Evolutionary conservation across 2,329 filamentous ascomycete species (phyloP).

Genomic region (Botrytis pseudocinerea): DNA sequence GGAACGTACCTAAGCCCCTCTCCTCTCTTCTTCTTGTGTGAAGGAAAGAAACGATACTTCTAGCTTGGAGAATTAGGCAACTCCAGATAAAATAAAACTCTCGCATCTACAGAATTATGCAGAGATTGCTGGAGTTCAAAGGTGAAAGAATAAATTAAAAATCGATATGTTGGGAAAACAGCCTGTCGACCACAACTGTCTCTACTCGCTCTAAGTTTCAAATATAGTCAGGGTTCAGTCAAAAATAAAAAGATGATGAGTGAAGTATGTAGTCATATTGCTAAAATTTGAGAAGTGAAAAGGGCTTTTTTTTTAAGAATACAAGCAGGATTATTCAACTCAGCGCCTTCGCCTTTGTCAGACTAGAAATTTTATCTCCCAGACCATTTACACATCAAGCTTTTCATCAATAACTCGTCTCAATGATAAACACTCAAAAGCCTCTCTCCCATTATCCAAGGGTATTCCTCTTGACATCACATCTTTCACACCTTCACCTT

Average conservation of each 20-base stretch:
- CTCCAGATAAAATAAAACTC: too few species aligned
- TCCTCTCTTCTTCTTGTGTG: too few species aligned
- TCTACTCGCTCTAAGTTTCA: too few species aligned
- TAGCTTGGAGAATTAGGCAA: too few species aligned
- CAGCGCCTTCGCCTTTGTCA: neutral
- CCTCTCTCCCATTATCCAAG: slow-evolving; percentile 19
- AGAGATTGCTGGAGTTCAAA: too few species aligned
- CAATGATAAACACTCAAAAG: neutral
- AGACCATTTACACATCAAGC: neutral
- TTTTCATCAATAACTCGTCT: neutral
- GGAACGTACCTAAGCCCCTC: too few species aligned
- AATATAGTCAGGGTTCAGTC: neutral
- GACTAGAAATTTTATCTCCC: neutral
- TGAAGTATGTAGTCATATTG: neutral
- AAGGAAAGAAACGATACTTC: too few species aligned
- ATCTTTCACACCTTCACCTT: neutral
- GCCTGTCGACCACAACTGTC: too few species aligned
- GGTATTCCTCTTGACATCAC: neutral
- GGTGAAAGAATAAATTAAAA: too few species aligned
- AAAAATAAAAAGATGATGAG: neutral
- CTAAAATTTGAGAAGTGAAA: neutral
- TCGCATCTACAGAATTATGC: too few species aligned
- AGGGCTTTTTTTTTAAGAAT: neutral
- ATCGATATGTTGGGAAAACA: too few species aligned
- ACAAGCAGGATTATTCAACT: neutral